Evolutionary conservation across 2,329 filamentous ascomycete species (phyloP).

Genomic region (Mollisia scopiformis): DNA sequence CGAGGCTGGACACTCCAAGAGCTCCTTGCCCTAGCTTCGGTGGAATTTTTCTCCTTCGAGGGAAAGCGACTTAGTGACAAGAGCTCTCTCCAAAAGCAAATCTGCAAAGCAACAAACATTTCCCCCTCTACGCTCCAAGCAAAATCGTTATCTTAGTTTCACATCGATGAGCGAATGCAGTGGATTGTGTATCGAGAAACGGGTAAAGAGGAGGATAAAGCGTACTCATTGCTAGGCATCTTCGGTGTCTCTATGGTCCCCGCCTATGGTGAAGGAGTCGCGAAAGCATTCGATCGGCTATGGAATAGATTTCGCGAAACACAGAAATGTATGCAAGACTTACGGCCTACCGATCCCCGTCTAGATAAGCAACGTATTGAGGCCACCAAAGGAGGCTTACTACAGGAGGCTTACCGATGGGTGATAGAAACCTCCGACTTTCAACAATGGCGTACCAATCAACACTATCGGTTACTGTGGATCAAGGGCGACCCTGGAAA

Average conservation of each 20-base stretch:
- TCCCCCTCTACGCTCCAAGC: not conserved
- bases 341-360: slow-evolving; percentile 10
- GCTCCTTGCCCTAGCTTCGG: not conserved
- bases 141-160: slow-evolving; percentile 1
- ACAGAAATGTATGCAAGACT: slow-evolving; percentile 6
- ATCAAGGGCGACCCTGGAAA: slow-evolving; percentile 13
- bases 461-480: slow-evolving; percentile 10
- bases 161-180: not conserved
- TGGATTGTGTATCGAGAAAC: not conserved
- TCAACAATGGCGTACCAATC: slow-evolving; percentile 7
- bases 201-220: not conserved
- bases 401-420: slow-evolving; percentile 12
- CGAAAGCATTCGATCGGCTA: slow-evolving; percentile 38
- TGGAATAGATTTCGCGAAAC: slow-evolving; percentile 21
- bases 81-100: not conserved
- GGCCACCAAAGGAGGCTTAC: slow-evolving; percentile 23
- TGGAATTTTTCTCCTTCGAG: slow-evolving; percentile 1
- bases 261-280: slow-evolving; percentile 41
- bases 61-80: not conserved
- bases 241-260: slow-evolving; percentile 39
- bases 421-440: slow-evolving; percentile 14
- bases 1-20: not conserved
- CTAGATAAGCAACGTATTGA: slow-evolving; percentile 15
- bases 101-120: not conserved
- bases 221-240: slow-evolving; percentile 38